phyloP scores from a whole-genome alignment of 371 early-diverging fungal genomes.

The Entomophthora muscae region DNA sequence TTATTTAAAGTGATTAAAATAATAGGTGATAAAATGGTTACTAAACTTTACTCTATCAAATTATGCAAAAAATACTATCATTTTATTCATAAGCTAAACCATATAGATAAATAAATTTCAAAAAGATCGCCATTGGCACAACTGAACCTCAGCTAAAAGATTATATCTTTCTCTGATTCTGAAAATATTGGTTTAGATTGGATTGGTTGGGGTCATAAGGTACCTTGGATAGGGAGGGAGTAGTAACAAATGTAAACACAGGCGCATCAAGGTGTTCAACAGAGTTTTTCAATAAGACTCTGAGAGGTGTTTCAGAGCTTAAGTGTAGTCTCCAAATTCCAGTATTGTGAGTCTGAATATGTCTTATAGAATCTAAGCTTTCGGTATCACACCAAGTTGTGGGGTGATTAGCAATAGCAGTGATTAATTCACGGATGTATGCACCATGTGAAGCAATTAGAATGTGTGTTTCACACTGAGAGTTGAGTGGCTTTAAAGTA shows the following conservation, averaged over 20 bases:
- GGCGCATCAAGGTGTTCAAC: neutral
- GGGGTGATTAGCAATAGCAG: slow-evolving; percentile 5
- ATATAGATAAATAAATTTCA: too few relatives aligned
- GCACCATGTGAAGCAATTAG: slow-evolving; percentile 1
- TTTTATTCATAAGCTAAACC: too few relatives aligned
- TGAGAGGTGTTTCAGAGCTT: neutral
- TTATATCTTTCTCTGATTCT: too few relatives aligned
- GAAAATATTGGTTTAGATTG: neutral
- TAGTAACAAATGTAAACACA: neutral
- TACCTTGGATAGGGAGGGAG: neutral
- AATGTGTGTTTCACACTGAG: neutral
- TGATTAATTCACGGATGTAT: neutral
- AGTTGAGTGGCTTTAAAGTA: neutral
- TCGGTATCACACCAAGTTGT: neutral
- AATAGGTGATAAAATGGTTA: too few relatives aligned
- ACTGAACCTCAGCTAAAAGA: too few relatives aligned
- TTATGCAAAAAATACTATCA: too few relatives aligned
- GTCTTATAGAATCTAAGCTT: neutral
- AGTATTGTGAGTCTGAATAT: neutral
- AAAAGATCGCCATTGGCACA: too few relatives aligned
- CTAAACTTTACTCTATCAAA: too few relatives aligned
- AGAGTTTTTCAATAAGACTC: neutral
- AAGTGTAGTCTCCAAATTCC: slow-evolving; percentile 2
- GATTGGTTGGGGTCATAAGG: neutral
- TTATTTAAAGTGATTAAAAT: too few relatives aligned